A percentile compares a stretch with the other conserved stretches of the same genome.
phyloP scores from a whole-genome alignment of 345 rosid genomes.

The Arabidopsis arenosa region DNA sequence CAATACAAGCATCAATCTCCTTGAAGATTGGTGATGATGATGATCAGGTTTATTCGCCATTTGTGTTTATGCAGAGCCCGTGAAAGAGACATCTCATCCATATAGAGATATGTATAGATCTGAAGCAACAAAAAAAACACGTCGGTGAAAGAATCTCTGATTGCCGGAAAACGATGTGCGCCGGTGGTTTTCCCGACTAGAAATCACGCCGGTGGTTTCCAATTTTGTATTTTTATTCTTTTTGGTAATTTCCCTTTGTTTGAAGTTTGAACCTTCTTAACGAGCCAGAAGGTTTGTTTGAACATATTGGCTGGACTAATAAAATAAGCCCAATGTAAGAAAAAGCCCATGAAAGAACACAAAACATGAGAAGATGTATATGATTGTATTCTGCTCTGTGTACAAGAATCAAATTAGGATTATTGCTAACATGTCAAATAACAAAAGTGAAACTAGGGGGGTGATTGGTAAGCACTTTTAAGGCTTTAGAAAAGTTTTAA shows the following conservation, averaged over 20 bases:
- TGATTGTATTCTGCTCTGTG: no score
- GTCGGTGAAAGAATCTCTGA: constrained; percentile 25
- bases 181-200: constrained; percentile 55
- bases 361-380: no score
- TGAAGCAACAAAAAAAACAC: neutral
- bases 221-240: no score
- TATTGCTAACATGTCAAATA: no score
- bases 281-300: neutral
- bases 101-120: constrained; percentile 4
- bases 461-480: no score
- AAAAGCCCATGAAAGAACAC: neutral
- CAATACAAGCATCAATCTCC: constrained; percentile 45
- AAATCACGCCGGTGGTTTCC: constrained; percentile 27
- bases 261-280: neutral
- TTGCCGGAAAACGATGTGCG: constrained; percentile 54
- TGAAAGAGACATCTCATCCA: constrained; percentile 24
- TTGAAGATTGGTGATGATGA: constrained; percentile 42
- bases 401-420: no score
- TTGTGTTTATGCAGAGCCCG: constrained; percentile 20
- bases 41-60: constrained; percentile 50
- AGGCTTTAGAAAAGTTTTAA: no score
- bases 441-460: no score
- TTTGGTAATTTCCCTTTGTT: neutral
- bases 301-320: neutral
- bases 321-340: neutral